These are phyloP conservation scores for Blastobotrys terrestris DNA, from an alignment of 805 yeast species.

Conservation along the genomic window DNA sequence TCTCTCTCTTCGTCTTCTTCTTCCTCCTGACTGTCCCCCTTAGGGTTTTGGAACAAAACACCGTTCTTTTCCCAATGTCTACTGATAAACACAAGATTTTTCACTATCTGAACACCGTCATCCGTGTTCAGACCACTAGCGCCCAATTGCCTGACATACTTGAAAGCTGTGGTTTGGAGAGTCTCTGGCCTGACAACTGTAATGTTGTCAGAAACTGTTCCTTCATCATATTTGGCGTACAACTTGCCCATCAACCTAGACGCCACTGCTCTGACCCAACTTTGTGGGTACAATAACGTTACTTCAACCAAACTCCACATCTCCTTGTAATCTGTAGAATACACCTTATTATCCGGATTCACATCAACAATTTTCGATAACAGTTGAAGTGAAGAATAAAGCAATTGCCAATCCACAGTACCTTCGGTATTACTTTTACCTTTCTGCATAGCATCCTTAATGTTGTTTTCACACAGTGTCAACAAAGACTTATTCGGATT, in stretches of 20 bases:
- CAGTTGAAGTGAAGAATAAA: conserved; percentile 58
- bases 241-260: conserved; percentile 52
- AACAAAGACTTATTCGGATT: conserved; percentile 38
- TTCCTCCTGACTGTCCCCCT: conserved; percentile 16
- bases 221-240: conserved; percentile 36
- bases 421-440: conserved; percentile 35
- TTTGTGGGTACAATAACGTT: conserved; percentile 73
- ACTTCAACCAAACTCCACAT: conserved; percentile 50
- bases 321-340: conserved; percentile 28
- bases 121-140: conserved; percentile 68
- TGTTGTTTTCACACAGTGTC: conserved; percentile 33
- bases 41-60: conserved; percentile 22
- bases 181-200: conserved; percentile 38
- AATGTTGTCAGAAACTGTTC: conserved; percentile 20
- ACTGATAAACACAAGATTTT: conserved; percentile 56
- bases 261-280: conserved; percentile 78
- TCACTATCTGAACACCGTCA: conserved; percentile 57
- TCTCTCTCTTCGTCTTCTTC: conserved; percentile 25
- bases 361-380: conserved; percentile 33
- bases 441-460: conserved; percentile 31
- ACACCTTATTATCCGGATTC: conserved; percentile 24
- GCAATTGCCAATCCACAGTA: conserved; percentile 66
- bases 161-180: conserved; percentile 54
- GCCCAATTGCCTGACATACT: conserved; percentile 69
- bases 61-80: conserved; percentile 52